These are phyloP conservation scores for Rutstroemia sp. DNA, from an alignment of 2,329 filamentous ascomycete genomes.

Conservation along the genomic window DNA sequence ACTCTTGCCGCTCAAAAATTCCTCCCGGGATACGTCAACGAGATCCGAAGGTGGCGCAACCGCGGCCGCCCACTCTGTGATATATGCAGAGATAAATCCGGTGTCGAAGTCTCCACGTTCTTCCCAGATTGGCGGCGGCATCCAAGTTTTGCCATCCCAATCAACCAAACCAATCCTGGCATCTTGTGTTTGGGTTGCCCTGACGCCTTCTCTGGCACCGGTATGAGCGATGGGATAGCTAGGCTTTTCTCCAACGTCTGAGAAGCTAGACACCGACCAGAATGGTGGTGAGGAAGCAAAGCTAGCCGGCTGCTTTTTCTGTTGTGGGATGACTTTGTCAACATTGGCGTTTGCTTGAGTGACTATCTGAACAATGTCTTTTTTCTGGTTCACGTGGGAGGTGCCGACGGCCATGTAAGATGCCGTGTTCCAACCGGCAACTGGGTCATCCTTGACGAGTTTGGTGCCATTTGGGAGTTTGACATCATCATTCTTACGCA, in stretches of 20 bases:
- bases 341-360: background rate
- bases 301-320: background rate
- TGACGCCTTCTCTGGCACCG: background rate
- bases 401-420: background rate
- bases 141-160: constrained; percentile 19
- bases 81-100: constrained; percentile 20
- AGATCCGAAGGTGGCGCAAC: constrained; percentile 6
- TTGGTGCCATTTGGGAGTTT: too few relatives aligned
- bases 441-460: background rate
- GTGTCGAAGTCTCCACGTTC: constrained; percentile 19
- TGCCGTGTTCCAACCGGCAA: background rate
- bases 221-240: constrained; percentile 1
- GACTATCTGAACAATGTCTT: background rate
- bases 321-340: background rate
- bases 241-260: constrained; percentile 12
- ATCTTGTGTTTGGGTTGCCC: constrained; percentile 10
- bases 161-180: constrained; percentile 15
- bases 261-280: constrained; percentile 4
- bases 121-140: constrained; percentile 23
- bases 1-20: constrained; percentile 14
- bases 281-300: background rate
- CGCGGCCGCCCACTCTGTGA: constrained; percentile 22
- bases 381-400: background rate
- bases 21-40: background rate
- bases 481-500: too few relatives aligned